A percentile compares a stretch with the other conserved stretches of the same genome.
Conservation (phyloP, 306 rosid genomes). For the Glycyrrhiza uralensis region DNA sequence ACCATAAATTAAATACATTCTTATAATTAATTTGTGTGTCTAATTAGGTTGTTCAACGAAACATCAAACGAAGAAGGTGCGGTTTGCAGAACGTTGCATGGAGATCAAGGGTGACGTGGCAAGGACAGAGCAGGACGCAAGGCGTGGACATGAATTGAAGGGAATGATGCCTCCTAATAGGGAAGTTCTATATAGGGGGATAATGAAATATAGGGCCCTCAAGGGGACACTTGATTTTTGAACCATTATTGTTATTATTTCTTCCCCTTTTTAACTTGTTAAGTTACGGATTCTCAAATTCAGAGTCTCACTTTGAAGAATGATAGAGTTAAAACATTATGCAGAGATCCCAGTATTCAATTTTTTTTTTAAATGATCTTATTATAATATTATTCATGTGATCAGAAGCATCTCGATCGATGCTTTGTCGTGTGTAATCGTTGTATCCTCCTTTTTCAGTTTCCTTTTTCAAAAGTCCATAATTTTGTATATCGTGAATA, state of each 20-base stretch:
- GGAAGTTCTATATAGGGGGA: conserved; percentile 38
- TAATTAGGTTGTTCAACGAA: conserved; percentile 14
- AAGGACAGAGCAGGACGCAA: neutral
- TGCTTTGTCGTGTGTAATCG: too few relatives aligned
- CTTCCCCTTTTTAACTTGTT: neutral
- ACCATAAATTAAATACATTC: neutral
- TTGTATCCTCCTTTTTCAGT: too few relatives aligned
- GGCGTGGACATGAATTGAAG: conserved; percentile 1
- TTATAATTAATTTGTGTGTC: neutral
- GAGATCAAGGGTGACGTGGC: conserved; percentile 27
- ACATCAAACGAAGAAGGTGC: conserved; percentile 38
- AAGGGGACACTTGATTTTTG: neutral
- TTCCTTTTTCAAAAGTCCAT: too few relatives aligned
- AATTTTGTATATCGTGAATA: too few relatives aligned
- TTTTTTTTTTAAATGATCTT: too few relatives aligned
- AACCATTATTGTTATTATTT: neutral
- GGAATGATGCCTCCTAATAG: conserved; percentile 47
- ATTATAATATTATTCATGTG: too few relatives aligned
- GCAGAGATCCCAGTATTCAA: too few relatives aligned
- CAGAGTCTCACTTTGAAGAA: too few relatives aligned
- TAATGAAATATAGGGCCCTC: conserved; percentile 24
- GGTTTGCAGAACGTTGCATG: conserved; percentile 48
- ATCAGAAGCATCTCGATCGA: too few relatives aligned
- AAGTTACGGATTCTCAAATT: too few relatives aligned
- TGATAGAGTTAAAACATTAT: too few relatives aligned